Base-by-base conservation (phyloP, 2,329 filamentous ascomycete species). In the Incumbomyces delicatus region DNA sequence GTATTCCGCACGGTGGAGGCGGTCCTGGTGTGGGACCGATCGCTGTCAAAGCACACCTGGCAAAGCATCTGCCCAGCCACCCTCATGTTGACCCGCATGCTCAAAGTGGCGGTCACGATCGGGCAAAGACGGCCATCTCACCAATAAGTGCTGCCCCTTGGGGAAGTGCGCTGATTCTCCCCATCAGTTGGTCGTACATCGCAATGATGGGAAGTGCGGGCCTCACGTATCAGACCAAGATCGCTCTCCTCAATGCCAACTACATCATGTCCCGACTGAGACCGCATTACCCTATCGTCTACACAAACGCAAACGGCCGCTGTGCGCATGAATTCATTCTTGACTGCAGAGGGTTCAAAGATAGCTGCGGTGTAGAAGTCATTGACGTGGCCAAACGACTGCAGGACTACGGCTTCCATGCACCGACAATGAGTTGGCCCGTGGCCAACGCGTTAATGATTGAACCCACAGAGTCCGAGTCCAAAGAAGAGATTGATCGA, bases 321-420 rank as follows among this genome's bases (percentile, higher is more conserved):
- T 96, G 90, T 64, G 90, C 90, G 0, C 90, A 96, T 73, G 90
- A 96, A 68, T 96, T 96, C 69, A 96, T 96, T 65, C 78, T 96
- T 30, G 90, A 96, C 58, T 78, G 82, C 5, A 85, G 90, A 17
- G 77, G 80, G 18, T 95, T 95, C 74, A 85, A 87, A 62, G 83
- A 89, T 45, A 79, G 80, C 1, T 80, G 84, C 6, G 87, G 87
- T 20, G 72, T 96, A 57, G 89, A 95, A 68, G 90, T 85, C 27
- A 92, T 95, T 57, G 90, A 96, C 61, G 85, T 96, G 54, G 90
- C 90, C 60, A 96, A 96, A 75, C 86, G 90, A 53, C 79, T 96
- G 16, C 89, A 95, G 67, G 90, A 96, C 63, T 96, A 94, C 63
- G 90, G 90, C 35, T 96, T 96, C 78, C 90, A 96, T 66, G 86